phyloP scores from a whole-genome alignment of 108 stramenopile species.

The Skeletonema menzelii region DNA sequence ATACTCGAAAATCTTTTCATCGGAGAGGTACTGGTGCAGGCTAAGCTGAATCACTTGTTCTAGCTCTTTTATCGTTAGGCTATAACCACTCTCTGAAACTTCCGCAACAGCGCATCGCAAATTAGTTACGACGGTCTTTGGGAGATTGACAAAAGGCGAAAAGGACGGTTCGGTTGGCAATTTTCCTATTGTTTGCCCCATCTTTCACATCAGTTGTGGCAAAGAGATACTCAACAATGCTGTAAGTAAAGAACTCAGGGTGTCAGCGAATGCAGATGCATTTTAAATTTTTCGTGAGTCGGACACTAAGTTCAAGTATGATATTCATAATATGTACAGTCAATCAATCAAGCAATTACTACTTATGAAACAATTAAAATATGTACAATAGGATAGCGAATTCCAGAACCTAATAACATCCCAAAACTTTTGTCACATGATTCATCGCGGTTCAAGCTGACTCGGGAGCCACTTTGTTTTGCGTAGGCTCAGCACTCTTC shows the following conservation, averaged over 20 bases:
- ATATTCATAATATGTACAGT: too few relatives aligned
- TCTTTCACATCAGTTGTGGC: too few relatives aligned
- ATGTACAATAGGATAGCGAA: not conserved
- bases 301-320: too few relatives aligned
- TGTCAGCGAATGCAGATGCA: too few relatives aligned
- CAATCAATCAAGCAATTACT: too few relatives aligned
- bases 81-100: slow-evolving; percentile 22
- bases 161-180: not conserved
- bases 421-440: too few relatives aligned
- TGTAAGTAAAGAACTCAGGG: too few relatives aligned
- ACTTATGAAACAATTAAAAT: too few relatives aligned
- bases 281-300: too few relatives aligned
- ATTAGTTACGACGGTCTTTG: slow-evolving; percentile 8
- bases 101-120: slow-evolving; percentile 18
- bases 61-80: slow-evolving; percentile 12
- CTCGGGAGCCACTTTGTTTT: not conserved
- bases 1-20: slow-evolving; percentile 19
- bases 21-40: slow-evolving; percentile 25
- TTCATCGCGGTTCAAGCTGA: not conserved
- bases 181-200: not conserved
- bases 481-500: not conserved
- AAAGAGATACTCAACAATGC: too few relatives aligned
- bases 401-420: too few relatives aligned
- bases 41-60: slow-evolving; percentile 11
- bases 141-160: slow-evolving; percentile 28